Percentiles rank a stretch among this genome's conserved stretches.
Evolutionary conservation across 129 eudicot genomes (phyloP).

Genomic region (Centaurea solstitialis): DNA sequence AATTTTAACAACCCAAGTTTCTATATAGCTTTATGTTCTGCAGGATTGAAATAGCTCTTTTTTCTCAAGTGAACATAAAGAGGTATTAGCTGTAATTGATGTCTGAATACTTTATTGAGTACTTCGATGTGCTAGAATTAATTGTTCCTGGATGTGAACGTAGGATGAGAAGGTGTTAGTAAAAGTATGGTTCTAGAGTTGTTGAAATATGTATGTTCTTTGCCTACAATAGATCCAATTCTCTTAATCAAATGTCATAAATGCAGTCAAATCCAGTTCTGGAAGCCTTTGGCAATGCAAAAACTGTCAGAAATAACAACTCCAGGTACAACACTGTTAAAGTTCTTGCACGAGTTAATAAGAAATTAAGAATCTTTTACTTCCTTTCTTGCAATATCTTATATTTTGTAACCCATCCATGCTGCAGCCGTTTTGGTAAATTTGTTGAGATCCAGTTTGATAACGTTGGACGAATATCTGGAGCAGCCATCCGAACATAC

Average conservation of each 20-base stretch:
- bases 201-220: slow-evolving; percentile 22
- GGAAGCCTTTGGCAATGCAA: slow-evolving; percentile 99
- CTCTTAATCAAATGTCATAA: slow-evolving; percentile 15
- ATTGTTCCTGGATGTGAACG: neutral
- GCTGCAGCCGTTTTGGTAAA: slow-evolving; percentile 94
- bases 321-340: slow-evolving; percentile 61
- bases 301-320: slow-evolving; percentile 94
- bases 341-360: slow-evolving; percentile 11
- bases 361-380: neutral
- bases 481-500: slow-evolving; percentile 96
- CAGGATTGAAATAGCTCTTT: neutral
- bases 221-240: slow-evolving; percentile 4
- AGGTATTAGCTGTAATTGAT: neutral
- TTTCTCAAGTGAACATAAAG: neutral
- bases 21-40: neutral
- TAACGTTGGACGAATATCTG: slow-evolving; percentile 84
- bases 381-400: slow-evolving; percentile 1
- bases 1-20: neutral
- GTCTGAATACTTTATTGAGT: neutral
- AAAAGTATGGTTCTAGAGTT: neutral
- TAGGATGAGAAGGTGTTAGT: neutral
- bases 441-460: slow-evolving; percentile 98
- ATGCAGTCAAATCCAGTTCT: slow-evolving; percentile 99
- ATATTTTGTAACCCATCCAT: slow-evolving; percentile 25
- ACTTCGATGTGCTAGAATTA: neutral